A percentile compares a stretch with the other conserved stretches of the same genome.
Conservation (phyloP, 2,329 filamentous ascomycete genomes). For the Rhynchosporium secalis region DNA sequence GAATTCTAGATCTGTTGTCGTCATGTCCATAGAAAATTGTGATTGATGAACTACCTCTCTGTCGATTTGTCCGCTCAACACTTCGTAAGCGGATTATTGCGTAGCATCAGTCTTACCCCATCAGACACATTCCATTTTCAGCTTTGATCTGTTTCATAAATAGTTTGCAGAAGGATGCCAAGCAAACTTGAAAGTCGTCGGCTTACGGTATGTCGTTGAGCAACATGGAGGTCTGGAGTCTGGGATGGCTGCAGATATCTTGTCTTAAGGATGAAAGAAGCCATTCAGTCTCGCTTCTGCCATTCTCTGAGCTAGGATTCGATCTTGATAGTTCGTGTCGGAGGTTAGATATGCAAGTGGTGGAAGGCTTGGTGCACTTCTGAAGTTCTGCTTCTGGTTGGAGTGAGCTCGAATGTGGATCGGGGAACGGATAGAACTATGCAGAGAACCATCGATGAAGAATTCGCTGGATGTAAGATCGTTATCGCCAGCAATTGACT, state of each 20-base stretch:
- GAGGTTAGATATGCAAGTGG: neutral
- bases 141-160: constrained; percentile 45
- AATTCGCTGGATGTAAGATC: constrained; percentile 57
- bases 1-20: constrained; percentile 41
- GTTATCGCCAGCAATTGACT: constrained; percentile 42
- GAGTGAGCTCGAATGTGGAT: constrained; percentile 49
- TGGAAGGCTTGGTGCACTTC: constrained; percentile 8
- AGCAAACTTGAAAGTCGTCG: constrained; percentile 18
- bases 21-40: constrained; percentile 41
- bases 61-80: constrained; percentile 43
- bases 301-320: constrained; percentile 44
- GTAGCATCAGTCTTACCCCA: constrained; percentile 53
- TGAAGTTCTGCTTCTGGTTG: constrained; percentile 23
- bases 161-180: constrained; percentile 32
- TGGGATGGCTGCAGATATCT: constrained; percentile 38
- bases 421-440: constrained; percentile 55
- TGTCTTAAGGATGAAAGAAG: constrained; percentile 49
- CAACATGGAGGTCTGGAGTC: constrained; percentile 42
- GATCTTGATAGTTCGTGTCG: constrained; percentile 42
- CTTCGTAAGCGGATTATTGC: constrained; percentile 52
- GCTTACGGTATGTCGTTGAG: constrained; percentile 20
- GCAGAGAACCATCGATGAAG: constrained; percentile 53
- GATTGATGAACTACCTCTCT: constrained; percentile 47
- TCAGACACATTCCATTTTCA: constrained; percentile 44
- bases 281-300: constrained; percentile 50